Percentiles rank a stretch among this genome's conserved stretches.
These are phyloP conservation scores for Saturnispora diversa DNA, from an alignment of 805 yeast species.

Conservation along the genomic window DNA sequence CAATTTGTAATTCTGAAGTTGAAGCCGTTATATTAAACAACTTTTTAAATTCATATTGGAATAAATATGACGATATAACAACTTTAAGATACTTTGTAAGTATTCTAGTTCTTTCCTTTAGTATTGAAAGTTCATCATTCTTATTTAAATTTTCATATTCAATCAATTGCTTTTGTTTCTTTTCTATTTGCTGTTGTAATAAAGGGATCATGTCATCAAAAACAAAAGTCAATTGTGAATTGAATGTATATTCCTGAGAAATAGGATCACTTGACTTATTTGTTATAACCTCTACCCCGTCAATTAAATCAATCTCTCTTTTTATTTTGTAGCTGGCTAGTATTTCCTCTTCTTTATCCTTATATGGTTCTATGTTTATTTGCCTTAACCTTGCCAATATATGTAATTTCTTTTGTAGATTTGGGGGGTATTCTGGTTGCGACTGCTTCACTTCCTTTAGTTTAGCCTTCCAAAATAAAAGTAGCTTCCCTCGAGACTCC, in stretches of 20 bases:
- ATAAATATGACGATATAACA: constrained; percentile 24
- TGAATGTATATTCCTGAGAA: background rate
- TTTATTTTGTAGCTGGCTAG: background rate
- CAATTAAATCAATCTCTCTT: background rate
- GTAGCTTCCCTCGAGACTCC: background rate
- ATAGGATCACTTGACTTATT: background rate
- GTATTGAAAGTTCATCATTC: constrained; percentile 10
- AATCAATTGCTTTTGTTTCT: background rate
- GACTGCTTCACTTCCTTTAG: constrained; percentile 1
- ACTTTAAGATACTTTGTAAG: constrained; percentile 22
- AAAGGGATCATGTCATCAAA: background rate
- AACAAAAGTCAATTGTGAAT: constrained; percentile 1
- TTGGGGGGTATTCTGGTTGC: background rate
- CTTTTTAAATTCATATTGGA: constrained; percentile 20
- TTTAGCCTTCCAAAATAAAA: background rate
- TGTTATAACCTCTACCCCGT: background rate
- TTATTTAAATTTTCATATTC: background rate
- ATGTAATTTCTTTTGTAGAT: constrained; percentile 1
- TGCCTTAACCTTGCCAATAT: constrained; percentile 3
- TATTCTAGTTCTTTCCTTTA: constrained; percentile 19
- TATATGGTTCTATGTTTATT: background rate
- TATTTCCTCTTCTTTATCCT: background rate
- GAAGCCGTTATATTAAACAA: constrained; percentile 14
- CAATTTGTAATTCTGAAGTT: constrained; percentile 11
- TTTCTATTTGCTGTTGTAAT: background rate